phyloP scores from a whole-genome alignment of 2,329 filamentous ascomycete species.

The Talaromyces sp. region DNA sequence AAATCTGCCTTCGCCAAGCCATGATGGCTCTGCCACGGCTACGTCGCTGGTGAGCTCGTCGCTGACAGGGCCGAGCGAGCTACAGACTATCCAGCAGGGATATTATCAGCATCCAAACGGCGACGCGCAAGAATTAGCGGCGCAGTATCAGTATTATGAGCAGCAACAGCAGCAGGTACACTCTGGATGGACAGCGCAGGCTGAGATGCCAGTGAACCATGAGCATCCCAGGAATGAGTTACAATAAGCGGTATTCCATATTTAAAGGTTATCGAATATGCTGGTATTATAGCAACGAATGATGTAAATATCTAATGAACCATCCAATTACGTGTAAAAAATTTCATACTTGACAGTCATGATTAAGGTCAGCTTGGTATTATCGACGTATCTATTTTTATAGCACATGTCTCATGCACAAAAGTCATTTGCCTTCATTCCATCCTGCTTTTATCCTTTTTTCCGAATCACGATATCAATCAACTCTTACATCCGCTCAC shows the following conservation, averaged over 20 bases:
- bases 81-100: conserved; percentile 2
- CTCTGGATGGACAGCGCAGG: neutral
- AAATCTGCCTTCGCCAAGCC: neutral
- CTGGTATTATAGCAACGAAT: neutral
- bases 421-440: conserved; percentile 2
- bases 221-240: neutral
- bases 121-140: conserved; percentile 2
- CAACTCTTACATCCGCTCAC: conserved; percentile 62
- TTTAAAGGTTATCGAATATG: neutral
- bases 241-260: neutral
- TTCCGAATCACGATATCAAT: neutral
- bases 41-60: neutral
- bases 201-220: neutral
- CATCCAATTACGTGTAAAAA: neutral
- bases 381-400: conserved; percentile 7
- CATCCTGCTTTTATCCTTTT: conserved; percentile 7
- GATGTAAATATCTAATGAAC: neutral
- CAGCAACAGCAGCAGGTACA: neutral
- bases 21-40: neutral
- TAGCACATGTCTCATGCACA: conserved; percentile 6
- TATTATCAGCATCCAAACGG: conserved; percentile 2
- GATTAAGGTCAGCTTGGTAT: conserved; percentile 2
- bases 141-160: conserved; percentile 1
- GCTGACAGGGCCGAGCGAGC: neutral
- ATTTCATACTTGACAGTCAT: neutral